Conservation (phyloP, 2,329 filamentous ascomycete species). For the Epichloe scottii region DNA sequence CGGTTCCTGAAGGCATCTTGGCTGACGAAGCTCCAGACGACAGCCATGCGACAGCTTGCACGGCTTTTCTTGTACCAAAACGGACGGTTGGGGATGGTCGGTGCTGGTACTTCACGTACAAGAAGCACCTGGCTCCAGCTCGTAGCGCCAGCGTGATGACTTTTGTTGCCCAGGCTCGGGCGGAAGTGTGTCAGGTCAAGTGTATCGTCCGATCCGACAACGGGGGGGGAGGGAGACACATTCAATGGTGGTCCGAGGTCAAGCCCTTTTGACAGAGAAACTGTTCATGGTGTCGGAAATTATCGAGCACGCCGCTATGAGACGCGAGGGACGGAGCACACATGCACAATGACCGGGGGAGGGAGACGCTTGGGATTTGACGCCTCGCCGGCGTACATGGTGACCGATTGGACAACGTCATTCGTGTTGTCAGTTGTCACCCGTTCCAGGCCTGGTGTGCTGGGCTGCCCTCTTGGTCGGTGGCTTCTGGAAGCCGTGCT, state of each 20-base stretch:
- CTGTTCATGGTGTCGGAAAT: not conserved
- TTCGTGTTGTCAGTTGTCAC: not conserved
- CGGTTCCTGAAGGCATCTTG: conserved; percentile 25
- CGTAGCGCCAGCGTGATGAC: conserved; percentile 7
- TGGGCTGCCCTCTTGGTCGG: too few relatives aligned
- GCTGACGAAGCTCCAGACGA: conserved; percentile 5
- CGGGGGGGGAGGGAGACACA: too few relatives aligned
- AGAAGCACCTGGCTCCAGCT: conserved; percentile 1
- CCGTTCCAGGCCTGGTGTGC: too few relatives aligned
- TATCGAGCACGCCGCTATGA: not conserved
- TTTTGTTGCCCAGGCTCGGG: not conserved
- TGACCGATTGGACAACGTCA: conserved; percentile 4
- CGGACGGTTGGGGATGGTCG: not conserved
- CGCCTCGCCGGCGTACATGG: not conserved
- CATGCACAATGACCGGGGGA: not conserved
- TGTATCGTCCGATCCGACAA: not conserved
- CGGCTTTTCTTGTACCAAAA: not conserved
- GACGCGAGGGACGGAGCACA: not conserved
- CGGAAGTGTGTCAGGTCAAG: not conserved
- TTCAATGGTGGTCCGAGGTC: not conserved
- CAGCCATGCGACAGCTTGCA: conserved; percentile 8
- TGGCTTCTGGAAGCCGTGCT: not conserved
- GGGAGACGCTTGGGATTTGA: not conserved
- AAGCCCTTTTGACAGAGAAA: not conserved
- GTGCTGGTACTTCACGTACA: not conserved